Evolutionary conservation across 2,329 filamentous ascomycete species (phyloP).

Genomic region (Alternaria ventricosa): DNA sequence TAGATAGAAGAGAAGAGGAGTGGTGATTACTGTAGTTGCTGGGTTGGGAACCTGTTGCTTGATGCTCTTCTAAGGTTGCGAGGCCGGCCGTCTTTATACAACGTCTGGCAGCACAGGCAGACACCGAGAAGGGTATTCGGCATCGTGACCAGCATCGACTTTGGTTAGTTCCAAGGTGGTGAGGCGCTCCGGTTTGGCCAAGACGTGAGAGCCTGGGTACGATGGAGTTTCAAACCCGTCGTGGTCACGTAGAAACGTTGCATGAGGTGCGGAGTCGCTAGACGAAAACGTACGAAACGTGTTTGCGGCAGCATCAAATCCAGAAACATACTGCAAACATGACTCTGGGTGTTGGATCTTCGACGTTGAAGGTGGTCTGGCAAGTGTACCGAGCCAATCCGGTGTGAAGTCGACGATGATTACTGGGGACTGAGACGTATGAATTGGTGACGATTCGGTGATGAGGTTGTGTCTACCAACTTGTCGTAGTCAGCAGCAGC

Average conservation of each 20-base stretch:
- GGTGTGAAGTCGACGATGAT: neutral
- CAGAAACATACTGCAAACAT: conserved; percentile 18
- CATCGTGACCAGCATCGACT: conserved; percentile 11
- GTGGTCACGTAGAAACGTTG: conserved; percentile 21
- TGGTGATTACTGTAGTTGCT: conserved; percentile 45
- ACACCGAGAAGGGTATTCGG: neutral
- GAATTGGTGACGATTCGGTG: neutral
- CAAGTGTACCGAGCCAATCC: neutral
- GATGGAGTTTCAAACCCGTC: conserved; percentile 21
- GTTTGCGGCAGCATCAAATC: conserved; percentile 30
- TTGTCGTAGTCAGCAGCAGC: neutral
- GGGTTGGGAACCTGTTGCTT: conserved; percentile 45
- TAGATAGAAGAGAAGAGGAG: conserved; percentile 36
- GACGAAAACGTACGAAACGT: conserved; percentile 29
- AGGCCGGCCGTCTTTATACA: conserved; percentile 37
- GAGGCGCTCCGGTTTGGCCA: conserved; percentile 39
- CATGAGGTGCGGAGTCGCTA: conserved; percentile 14
- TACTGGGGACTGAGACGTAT: neutral
- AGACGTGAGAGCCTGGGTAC: conserved; percentile 28
- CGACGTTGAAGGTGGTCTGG: neutral
- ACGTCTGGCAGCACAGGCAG: neutral
- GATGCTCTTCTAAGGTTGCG: conserved; percentile 34
- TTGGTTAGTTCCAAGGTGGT: conserved; percentile 19
- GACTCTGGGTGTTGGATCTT: neutral
- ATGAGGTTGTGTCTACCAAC: neutral